These are phyloP conservation scores for Eucalyptus erythrocorys DNA, from an alignment of 345 rosid genomes.

Conservation along the genomic window DNA sequence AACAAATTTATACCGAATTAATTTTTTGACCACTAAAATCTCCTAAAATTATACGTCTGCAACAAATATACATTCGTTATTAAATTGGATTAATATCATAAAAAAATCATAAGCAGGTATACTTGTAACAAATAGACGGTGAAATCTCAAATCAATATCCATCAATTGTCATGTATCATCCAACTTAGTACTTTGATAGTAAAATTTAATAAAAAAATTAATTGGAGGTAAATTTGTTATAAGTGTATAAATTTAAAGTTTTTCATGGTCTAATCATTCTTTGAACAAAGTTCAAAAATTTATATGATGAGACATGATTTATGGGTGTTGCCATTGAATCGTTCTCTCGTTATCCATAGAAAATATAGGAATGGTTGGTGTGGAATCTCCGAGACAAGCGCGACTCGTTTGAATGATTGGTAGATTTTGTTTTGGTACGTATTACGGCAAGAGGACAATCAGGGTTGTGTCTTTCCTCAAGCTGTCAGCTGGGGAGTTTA, in stretches of 20 bases:
- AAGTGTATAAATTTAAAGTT: too few species aligned
- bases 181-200: fast-evolving
- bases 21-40: too few species aligned
- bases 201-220: fast-evolving
- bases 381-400: background rate
- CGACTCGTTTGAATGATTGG: background rate
- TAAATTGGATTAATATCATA: fast-evolving
- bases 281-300: background rate
- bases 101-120: fast-evolving
- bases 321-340: background rate
- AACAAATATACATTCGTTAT: too few species aligned
- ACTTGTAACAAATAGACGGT: fast-evolving
- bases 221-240: fast-evolving
- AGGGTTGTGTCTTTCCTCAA: background rate
- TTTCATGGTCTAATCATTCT: background rate
- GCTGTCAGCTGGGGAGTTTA: background rate
- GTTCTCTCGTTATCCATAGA: background rate
- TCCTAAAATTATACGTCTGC: fast-evolving
- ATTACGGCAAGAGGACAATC: background rate
- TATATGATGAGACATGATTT: background rate
- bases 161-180: fast-evolving
- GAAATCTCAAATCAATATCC: too few species aligned
- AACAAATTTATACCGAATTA: too few species aligned
- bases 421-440: background rate
- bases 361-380: background rate